Evolutionary conservation across 371 early-diverging fungal genomes (phyloP).

Genomic region (Sporodiniella umbellata): DNA sequence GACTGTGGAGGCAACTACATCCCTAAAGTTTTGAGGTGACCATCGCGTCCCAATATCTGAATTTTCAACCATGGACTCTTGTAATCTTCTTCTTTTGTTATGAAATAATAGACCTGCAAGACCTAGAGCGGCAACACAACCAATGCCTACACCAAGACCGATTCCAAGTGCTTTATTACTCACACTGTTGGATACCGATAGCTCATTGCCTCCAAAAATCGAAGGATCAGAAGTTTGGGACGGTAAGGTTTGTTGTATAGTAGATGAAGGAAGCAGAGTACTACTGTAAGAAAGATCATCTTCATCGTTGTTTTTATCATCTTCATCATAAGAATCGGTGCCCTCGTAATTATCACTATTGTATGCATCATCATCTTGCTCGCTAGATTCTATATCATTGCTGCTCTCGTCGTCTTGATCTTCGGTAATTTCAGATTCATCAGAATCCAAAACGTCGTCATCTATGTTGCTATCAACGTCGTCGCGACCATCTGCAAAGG

Average conservation of each 20-base stretch:
- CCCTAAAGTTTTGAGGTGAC: constrained; percentile 39
- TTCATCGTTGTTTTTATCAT: neutral
- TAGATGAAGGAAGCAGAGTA: neutral
- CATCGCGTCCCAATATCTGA: constrained; percentile 25
- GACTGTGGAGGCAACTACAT: constrained; percentile 33
- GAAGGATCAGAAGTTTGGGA: neutral
- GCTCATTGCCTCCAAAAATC: neutral
- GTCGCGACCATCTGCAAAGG: too few species aligned
- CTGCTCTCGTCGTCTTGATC: neutral
- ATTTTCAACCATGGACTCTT: neutral
- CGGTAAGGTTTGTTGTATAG: neutral
- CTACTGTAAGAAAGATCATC: neutral
- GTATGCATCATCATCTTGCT: neutral
- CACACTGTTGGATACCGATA: constrained; percentile 4
- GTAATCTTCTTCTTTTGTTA: constrained; percentile 18
- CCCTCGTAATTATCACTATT: neutral
- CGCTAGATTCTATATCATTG: neutral
- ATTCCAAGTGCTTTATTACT: constrained; percentile 38
- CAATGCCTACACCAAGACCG: constrained; percentile 43
- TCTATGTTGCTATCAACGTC: neutral
- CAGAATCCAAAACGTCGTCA: neutral
- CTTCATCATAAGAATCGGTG: neutral
- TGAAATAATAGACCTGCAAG: constrained; percentile 35
- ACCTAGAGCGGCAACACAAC: constrained; percentile 41
- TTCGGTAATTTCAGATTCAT: neutral